These are phyloP conservation scores for Penicillium odoratum DNA, from an alignment of 495 filamentous ascomycete genomes.

Conservation along the genomic window DNA sequence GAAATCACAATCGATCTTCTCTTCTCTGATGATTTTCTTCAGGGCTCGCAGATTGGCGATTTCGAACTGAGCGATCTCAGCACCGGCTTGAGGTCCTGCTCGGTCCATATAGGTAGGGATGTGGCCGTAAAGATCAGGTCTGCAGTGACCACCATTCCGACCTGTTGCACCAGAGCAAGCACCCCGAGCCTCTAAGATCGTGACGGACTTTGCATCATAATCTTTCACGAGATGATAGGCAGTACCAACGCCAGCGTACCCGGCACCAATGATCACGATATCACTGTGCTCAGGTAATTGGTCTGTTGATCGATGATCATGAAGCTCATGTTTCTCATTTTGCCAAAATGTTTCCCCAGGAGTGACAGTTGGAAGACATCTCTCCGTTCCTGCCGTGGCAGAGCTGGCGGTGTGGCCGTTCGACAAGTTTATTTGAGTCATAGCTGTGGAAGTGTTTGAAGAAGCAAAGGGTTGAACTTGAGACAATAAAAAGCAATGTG, in stretches of 20 bases:
- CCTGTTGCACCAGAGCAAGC: constrained; percentile 44
- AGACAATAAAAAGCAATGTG: background rate
- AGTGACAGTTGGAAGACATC: constrained; percentile 45
- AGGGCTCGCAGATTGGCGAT: constrained; percentile 31
- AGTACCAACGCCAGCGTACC: constrained; percentile 63
- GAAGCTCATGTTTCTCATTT: constrained; percentile 45
- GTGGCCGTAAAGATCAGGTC: constrained; percentile 35
- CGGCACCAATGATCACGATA: constrained; percentile 68
- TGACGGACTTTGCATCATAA: constrained; percentile 22
- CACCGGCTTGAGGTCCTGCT: constrained; percentile 19
- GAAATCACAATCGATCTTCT: constrained; percentile 45
- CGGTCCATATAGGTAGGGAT: constrained; percentile 32
- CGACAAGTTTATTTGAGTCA: constrained; percentile 4
- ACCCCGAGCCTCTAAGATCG: constrained; percentile 39
- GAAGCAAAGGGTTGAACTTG: background rate
- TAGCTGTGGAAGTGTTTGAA: background rate
- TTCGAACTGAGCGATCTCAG: constrained; percentile 34
- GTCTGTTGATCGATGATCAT: constrained; percentile 48
- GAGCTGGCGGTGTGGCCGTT: constrained; percentile 8
- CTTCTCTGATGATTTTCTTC: constrained; percentile 33
- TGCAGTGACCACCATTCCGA: constrained; percentile 38
- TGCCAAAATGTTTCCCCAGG: constrained; percentile 71
- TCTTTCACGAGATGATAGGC: constrained; percentile 58
- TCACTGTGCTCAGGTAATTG: constrained; percentile 53
- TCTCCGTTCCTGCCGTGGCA: constrained; percentile 9